Evolutionary conservation across 306 rosid genomes (phyloP).

Genomic region (Casuarina glauca): DNA sequence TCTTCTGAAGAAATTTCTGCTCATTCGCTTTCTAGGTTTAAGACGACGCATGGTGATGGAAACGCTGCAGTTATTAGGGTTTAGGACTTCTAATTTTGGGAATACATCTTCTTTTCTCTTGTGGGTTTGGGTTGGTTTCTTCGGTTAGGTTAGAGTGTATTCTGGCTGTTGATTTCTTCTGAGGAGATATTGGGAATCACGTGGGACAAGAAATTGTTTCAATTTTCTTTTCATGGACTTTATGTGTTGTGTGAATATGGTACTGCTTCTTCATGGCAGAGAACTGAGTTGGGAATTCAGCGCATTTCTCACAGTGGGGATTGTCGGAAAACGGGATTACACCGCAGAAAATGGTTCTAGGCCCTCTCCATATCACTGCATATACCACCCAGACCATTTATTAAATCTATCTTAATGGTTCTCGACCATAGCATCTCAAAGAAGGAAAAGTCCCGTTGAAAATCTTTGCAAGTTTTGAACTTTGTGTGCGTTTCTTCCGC

Average conservation of each 20-base stretch:
- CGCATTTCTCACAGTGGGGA: not conserved
- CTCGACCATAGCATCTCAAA: not conserved
- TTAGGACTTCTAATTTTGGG: slow-evolving; percentile 1
- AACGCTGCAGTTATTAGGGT: slow-evolving; percentile 18
- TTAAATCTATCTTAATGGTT: not conserved
- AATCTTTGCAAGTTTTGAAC: not conserved
- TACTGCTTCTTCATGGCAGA: not conserved
- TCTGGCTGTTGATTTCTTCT: not conserved
- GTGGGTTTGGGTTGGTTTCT: not conserved
- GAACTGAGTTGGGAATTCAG: slow-evolving; percentile 2
- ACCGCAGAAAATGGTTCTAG: not conserved
- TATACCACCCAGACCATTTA: not conserved
- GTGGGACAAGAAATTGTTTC: slow-evolving; percentile 12
- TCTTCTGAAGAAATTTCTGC: not conserved
- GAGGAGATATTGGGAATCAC: slow-evolving; percentile 3
- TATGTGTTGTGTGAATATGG: not conserved
- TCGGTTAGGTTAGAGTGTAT: not conserved
- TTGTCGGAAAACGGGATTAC: not conserved
- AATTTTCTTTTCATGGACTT: not conserved
- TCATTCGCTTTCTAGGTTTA: slow-evolving; percentile 16
- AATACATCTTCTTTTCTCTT: not conserved
- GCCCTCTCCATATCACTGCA: slow-evolving; percentile 3
- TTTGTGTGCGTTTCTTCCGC: not conserved
- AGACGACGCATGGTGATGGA: slow-evolving; percentile 7
- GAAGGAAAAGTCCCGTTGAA: not conserved